Base-by-base conservation (phyloP, 176 grass and related monocot species). In the Ensete glaucum region DNA sequence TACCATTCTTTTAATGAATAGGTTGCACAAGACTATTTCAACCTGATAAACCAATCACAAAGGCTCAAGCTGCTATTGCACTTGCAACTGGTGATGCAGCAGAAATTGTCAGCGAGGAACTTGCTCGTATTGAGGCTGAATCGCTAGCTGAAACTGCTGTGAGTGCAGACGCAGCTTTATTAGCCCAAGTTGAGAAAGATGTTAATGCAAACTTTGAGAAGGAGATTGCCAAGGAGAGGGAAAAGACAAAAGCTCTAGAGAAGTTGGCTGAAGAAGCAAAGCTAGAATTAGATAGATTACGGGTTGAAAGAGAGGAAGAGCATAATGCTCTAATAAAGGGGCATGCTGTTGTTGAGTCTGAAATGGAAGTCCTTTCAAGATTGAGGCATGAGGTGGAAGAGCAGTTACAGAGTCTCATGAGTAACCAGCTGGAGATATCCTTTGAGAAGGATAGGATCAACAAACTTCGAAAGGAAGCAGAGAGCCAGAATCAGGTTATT, bases 21-120 rank as follows among this genome's bases (percentile, higher is more conserved):
- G 93, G 93, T 86, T 92, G 88, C 78, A 96, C 90, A 52, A 92
- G 93, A 72, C 86, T 92, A 67, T 96, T 96, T 75, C 93, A 96
- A 77, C 85, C 90, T 19, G 82, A 76, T 72, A 96, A 96, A 82
- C 90, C 93, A 9, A 90, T 96, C 78, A 96, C 85, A 8, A 96
- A 92, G 85, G 89, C 87, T 82, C 93, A 96, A 81, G 93, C 85
- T 68, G 83, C 87, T 71, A 77, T 96, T 83, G 89, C 89, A 52
- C 80, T 96, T 81, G 88, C 90, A 55, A 90, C 85, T 34, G 90
- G 93, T 83, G 93, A 90, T 84, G 89, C 85, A 54, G 75, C 83
- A 53, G 89, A 96, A 50, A 67, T 88, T 51, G 85, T 92, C 64
- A 80, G 82, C 62, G 90, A 96, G 69, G 93, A 96, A 73, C 72